A percentile compares a stretch with the other conserved stretches of the same genome.
Evolutionary conservation across 2,329 filamentous ascomycete species (phyloP).

Genomic region (Monosporascus cannonballus): DNA sequence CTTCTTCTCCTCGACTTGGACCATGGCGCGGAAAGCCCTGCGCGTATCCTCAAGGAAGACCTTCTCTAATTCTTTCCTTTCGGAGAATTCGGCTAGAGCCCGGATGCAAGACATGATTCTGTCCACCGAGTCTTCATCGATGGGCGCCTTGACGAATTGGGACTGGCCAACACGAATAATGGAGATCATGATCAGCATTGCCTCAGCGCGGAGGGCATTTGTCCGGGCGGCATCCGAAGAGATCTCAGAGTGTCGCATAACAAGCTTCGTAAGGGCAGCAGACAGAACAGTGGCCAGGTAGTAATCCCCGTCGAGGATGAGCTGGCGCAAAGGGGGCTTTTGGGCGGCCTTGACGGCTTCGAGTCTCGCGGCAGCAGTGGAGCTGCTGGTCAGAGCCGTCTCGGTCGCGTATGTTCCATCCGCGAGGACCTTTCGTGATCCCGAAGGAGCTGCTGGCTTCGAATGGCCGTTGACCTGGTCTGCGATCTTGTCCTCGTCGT

Average conservation of each 20-base stretch:
- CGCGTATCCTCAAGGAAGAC: slow-evolving; percentile 93
- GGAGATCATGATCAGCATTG: slow-evolving; percentile 99
- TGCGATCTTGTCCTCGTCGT: slow-evolving; percentile 52
- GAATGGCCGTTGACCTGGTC: slow-evolving; percentile 74
- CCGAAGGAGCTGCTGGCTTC: slow-evolving; percentile 69
- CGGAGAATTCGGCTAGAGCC: slow-evolving; percentile 80
- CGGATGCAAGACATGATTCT: slow-evolving; percentile 97
- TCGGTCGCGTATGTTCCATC: slow-evolving; percentile 98
- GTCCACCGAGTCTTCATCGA: slow-evolving; percentile 97
- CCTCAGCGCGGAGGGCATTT: slow-evolving; percentile 89
- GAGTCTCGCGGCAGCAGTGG: slow-evolving; percentile 80
- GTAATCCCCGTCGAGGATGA: slow-evolving; percentile 96
- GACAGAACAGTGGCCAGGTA: slow-evolving; percentile 94
- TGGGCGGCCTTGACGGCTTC: slow-evolving; percentile 96
- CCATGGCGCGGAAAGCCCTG: slow-evolving; percentile 95
- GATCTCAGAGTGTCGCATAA: slow-evolving; percentile 95
- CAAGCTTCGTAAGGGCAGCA: slow-evolving; percentile 90
- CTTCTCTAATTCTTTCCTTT: slow-evolving; percentile 84
- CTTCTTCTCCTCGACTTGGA: slow-evolving; percentile 96
- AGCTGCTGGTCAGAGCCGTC: slow-evolving; percentile 89
- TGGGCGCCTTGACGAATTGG: slow-evolving; percentile 95
- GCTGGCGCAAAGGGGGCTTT: slow-evolving; percentile 88
- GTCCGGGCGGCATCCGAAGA: slow-evolving; percentile 80
- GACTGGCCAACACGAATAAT: slow-evolving; percentile 97
- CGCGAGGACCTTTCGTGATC: slow-evolving; percentile 85